Conservation (phyloP, 2,329 filamentous ascomycete genomes). For the Scleromitrula shiraiana region DNA sequence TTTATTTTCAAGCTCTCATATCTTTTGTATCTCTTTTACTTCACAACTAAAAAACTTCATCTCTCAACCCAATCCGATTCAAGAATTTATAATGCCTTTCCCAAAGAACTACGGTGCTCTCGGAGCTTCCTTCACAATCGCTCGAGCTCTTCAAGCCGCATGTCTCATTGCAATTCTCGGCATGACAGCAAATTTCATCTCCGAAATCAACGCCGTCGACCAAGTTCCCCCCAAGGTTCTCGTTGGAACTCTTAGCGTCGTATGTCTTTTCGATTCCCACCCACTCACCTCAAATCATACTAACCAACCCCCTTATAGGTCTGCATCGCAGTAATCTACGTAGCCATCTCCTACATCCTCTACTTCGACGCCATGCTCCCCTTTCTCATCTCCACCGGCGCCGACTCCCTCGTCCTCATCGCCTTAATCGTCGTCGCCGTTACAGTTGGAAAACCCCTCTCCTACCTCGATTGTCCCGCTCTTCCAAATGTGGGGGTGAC, state of each 20-base stretch:
- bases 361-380: slow-evolving; percentile 71
- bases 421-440: slow-evolving; percentile 72
- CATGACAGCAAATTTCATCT: slow-evolving; percentile 74
- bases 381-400: slow-evolving; percentile 56
- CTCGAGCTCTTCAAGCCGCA: slow-evolving; percentile 62
- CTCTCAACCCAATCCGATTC: neutral
- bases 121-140: slow-evolving; percentile 68
- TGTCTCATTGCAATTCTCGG: slow-evolving; percentile 72
- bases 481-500: slow-evolving; percentile 37
- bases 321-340: slow-evolving; percentile 71
- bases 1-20: neutral
- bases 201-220: slow-evolving; percentile 60
- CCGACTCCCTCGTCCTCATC: slow-evolving; percentile 64
- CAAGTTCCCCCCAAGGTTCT: slow-evolving; percentile 63
- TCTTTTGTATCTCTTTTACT: neutral
- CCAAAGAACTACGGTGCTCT: slow-evolving; percentile 49
- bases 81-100: slow-evolving; percentile 10
- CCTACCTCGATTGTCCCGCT: slow-evolving; percentile 62
- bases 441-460: slow-evolving; percentile 71
- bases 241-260: slow-evolving; percentile 70
- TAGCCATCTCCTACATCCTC: slow-evolving; percentile 71
- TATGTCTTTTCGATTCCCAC: slow-evolving; percentile 40
- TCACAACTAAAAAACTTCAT: neutral
- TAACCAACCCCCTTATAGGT: slow-evolving; percentile 47
- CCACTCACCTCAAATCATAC: neutral